phyloP scores from a whole-genome alignment of 345 rosid species.

The Syzygium aqueum region DNA sequence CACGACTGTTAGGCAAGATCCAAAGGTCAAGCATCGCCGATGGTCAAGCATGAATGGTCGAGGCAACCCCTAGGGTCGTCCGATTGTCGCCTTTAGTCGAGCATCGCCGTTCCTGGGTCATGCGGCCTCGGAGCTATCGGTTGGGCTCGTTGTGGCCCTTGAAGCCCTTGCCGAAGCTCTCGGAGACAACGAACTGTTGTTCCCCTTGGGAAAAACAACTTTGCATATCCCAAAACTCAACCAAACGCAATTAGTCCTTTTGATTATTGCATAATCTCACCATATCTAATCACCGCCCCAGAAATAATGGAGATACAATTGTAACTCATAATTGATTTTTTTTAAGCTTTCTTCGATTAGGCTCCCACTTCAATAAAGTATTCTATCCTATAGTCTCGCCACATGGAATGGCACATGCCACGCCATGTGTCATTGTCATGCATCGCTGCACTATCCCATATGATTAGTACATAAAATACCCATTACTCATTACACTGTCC shows the following conservation, averaged over 20 bases:
- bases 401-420: background rate
- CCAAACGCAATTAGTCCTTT: background rate
- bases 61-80: no score
- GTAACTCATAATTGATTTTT: fast-evolving
- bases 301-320: background rate
- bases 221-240: background rate
- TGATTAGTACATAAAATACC: background rate
- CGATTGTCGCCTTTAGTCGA: background rate
- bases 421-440: background rate
- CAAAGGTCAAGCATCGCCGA: background rate
- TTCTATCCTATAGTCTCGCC: background rate
- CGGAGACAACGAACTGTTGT: background rate
- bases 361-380: background rate
- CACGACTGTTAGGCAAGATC: background rate
- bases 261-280: background rate
- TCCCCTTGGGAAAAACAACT: background rate
- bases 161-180: background rate
- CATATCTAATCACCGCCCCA: background rate
- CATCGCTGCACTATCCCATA: background rate
- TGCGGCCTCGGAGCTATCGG: background rate
- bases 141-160: background rate
- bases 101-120: background rate
- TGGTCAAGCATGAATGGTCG: background rate
- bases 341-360: background rate
- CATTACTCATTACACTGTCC: background rate